Conservation (phyloP, 371 early-diverging fungal genomes). For the Vairimorpha necatrix region DNA sequence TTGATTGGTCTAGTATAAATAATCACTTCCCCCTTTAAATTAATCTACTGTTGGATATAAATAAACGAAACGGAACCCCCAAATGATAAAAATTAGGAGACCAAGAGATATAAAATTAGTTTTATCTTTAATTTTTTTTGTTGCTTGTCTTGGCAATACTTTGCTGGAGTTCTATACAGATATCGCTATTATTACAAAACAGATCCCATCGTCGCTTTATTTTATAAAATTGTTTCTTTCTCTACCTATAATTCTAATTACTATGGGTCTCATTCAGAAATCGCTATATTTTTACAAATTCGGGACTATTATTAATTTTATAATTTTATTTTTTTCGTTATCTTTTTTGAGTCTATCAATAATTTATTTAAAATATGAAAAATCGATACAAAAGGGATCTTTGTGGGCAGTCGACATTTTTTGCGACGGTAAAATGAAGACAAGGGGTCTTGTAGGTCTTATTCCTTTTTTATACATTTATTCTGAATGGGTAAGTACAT, state of each 20-base stretch:
- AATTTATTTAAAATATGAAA: conserved; percentile 33
- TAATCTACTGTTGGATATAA: too few species aligned
- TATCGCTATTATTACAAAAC: conserved; percentile 51
- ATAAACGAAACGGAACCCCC: not conserved
- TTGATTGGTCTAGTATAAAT: too few species aligned
- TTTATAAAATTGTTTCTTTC: conserved; percentile 58
- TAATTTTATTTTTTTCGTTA: conserved; percentile 43
- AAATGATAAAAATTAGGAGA: not conserved
- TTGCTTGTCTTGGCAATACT: conserved; percentile 51
- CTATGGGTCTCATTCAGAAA: conserved; percentile 50
- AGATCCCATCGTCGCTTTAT: conserved; percentile 56
- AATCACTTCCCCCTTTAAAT: too few species aligned
- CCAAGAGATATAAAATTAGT: not conserved
- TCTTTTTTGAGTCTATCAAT: conserved; percentile 49
- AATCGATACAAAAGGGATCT: conserved; percentile 26
- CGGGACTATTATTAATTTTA: conserved; percentile 47
- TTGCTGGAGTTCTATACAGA: conserved; percentile 59
- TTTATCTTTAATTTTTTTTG: conserved; percentile 50
- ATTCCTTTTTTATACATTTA: conserved; percentile 45
- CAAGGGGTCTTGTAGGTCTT: not conserved
- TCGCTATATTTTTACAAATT: conserved; percentile 29
- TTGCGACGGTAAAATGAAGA: conserved; percentile 36
- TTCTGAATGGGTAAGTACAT: conserved; percentile 59
- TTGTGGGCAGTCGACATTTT: conserved; percentile 32
- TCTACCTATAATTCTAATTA: conserved; percentile 46